Conservation (phyloP, 1,139 yeast genomes). For the Hansenula sp. region DNA sequence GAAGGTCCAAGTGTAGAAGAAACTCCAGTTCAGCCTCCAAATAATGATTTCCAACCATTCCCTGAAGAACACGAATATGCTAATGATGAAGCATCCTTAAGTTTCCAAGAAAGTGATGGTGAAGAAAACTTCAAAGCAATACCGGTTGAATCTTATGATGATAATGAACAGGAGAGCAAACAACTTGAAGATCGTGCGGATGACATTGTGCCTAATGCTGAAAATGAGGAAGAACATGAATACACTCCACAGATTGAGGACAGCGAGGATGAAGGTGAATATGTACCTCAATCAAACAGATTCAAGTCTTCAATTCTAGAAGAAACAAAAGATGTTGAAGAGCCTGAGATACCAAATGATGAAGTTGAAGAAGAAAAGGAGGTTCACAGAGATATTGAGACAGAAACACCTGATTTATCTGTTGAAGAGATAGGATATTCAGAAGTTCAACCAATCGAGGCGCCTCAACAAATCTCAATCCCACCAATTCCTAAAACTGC, state of each 20-base stretch:
- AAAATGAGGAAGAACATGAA: not conserved
- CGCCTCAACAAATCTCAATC: not conserved
- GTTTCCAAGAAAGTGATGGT: not conserved
- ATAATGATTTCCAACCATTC: too few relatives aligned
- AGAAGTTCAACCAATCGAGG: not conserved
- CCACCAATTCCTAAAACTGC: not conserved
- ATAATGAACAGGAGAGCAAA: not conserved
- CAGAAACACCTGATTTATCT: not conserved
- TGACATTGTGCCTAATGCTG: too few relatives aligned
- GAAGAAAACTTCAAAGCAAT: not conserved
- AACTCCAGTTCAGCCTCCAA: not conserved
- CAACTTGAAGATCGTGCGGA: not conserved
- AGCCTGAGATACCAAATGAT: not conserved
- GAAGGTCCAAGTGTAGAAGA: not conserved
- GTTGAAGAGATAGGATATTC: not conserved
- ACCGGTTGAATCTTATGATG: constrained; percentile 1
- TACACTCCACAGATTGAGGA: not conserved
- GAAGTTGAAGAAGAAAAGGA: not conserved
- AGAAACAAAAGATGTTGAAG: not conserved
- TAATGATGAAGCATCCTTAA: not conserved
- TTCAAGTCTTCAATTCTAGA: not conserved
- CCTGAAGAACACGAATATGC: too few relatives aligned
- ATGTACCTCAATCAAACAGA: not conserved
- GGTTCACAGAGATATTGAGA: not conserved
- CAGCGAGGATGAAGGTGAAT: constrained; percentile 1